Percentiles rank a stretch among this genome's conserved stretches.
Evolutionary conservation across 495 filamentous ascomycete species (phyloP).

Genomic region (Daldinia childiae): DNA sequence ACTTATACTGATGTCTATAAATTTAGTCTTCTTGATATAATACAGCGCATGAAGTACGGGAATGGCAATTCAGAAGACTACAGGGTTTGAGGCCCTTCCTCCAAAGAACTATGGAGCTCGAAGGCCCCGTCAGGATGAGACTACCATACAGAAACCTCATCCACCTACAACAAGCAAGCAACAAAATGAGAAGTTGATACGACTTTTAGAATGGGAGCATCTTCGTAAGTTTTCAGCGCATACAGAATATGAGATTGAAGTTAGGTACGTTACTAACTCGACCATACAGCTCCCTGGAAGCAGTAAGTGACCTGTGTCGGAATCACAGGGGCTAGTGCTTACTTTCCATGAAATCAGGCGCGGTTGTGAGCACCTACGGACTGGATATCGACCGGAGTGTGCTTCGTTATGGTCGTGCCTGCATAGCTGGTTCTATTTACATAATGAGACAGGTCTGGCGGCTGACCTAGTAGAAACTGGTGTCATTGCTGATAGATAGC

Average conservation of each 20-base stretch:
- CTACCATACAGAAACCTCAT: background rate
- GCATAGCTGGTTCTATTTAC: constrained; percentile 52
- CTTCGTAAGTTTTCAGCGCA: background rate
- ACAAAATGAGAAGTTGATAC: background rate
- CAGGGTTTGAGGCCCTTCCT: background rate
- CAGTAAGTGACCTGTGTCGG: background rate
- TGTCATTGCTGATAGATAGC: background rate
- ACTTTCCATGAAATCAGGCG: constrained; percentile 6
- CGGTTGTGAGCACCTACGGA: constrained; percentile 32
- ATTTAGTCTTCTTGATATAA: background rate
- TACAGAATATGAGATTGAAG: background rate
- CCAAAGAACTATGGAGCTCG: background rate
- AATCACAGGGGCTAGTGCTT: background rate
- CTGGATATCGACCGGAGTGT: constrained; percentile 34
- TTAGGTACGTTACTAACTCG: background rate
- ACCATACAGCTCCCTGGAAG: background rate
- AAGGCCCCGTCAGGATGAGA: background rate
- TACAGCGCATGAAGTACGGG: background rate
- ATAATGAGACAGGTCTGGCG: constrained; percentile 21
- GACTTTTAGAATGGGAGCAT: background rate
- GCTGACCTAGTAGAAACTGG: background rate
- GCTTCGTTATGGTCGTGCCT: constrained; percentile 49
- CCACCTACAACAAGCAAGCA: background rate
- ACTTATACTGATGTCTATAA: background rate
- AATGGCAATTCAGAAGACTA: background rate